Percentiles rank a stretch among this genome's conserved stretches.
Evolutionary conservation across 257 asterid species (phyloP).

Genomic region (Thymus mandschuricus): DNA sequence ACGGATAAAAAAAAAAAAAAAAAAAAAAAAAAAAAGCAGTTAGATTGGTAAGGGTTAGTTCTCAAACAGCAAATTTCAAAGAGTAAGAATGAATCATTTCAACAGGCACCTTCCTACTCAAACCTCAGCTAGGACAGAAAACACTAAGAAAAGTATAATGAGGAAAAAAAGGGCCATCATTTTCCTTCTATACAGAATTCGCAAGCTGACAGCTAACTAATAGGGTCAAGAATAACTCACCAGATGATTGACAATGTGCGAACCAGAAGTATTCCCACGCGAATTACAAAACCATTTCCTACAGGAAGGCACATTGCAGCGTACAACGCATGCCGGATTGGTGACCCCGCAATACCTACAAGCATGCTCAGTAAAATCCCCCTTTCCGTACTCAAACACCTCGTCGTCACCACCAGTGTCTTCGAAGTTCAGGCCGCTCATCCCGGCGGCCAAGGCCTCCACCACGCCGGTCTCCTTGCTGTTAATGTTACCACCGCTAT

Average conservation of each 20-base stretch:
- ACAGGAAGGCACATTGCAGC: constrained; percentile 96
- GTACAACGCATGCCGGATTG: constrained; percentile 92
- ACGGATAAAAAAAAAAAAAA: background rate
- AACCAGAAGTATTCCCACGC: constrained; percentile 98
- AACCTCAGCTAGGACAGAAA: background rate
- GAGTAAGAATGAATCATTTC: background rate
- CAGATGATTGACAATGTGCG: constrained; percentile 96
- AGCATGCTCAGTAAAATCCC: constrained; percentile 88
- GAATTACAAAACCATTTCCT: constrained; percentile 98
- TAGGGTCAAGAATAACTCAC: constrained; percentile 50
- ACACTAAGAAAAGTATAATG: background rate
- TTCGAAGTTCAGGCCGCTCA: constrained; percentile 93
- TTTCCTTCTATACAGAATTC: background rate
- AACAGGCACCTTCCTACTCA: background rate
- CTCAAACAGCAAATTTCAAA: constrained; percentile 8
- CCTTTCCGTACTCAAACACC: constrained; percentile 82
- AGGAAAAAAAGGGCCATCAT: background rate
- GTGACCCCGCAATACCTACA: constrained; percentile 94
- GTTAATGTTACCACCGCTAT: constrained; percentile 28
- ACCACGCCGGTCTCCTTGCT: constrained; percentile 73
- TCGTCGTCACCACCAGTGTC: constrained; percentile 93
- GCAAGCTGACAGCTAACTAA: background rate
- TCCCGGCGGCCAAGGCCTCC: constrained; percentile 90
- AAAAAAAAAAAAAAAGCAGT: background rate
- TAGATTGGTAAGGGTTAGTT: constrained; percentile 2